These are phyloP conservation scores for Phytophthora boehmeriae DNA, from an alignment of 352 stramenopile species.

Conservation along the genomic window DNA sequence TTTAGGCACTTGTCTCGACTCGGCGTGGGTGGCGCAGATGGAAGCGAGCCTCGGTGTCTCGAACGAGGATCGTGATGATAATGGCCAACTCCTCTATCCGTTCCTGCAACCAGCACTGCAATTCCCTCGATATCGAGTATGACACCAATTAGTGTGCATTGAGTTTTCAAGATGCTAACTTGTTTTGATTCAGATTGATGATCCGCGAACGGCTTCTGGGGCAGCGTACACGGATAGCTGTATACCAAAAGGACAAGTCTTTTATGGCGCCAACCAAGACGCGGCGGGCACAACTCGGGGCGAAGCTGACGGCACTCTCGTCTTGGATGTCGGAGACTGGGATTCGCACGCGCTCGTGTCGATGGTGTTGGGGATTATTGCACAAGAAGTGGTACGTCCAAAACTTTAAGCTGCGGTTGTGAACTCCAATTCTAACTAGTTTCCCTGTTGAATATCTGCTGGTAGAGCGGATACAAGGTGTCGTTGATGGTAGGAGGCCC, in stretches of 20 bases:
- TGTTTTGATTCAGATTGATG: neutral
- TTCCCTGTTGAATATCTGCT: neutral
- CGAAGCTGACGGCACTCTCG: neutral
- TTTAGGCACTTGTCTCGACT: constrained; percentile 44
- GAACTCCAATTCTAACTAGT: constrained; percentile 3
- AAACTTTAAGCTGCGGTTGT: no score
- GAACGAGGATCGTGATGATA: constrained; percentile 16
- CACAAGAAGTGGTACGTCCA: constrained; percentile 41
- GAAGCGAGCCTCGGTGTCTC: constrained; percentile 21
- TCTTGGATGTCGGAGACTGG: constrained; percentile 33
- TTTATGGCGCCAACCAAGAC: constrained; percentile 22
- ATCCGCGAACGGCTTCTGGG: neutral
- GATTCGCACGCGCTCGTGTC: constrained; percentile 45
- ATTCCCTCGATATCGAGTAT: constrained; percentile 28
- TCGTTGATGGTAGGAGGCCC: constrained; percentile 21
- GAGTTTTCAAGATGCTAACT: neutral
- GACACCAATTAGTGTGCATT: neutral
- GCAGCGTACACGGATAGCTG: neutral
- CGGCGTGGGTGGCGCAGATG: constrained; percentile 34
- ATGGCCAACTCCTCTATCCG: constrained; percentile 31
- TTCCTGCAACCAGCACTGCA: constrained; percentile 47
- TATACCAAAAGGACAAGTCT: neutral
- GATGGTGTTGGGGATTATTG: constrained; percentile 51
- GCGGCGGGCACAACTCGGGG: constrained; percentile 1
- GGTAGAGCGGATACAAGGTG: constrained; percentile 43